Percentiles rank a stretch among this genome's conserved stretches.
These are phyloP conservation scores for Nakazawaea ernobii DNA, from an alignment of 805 yeast species.

Conservation along the genomic window DNA sequence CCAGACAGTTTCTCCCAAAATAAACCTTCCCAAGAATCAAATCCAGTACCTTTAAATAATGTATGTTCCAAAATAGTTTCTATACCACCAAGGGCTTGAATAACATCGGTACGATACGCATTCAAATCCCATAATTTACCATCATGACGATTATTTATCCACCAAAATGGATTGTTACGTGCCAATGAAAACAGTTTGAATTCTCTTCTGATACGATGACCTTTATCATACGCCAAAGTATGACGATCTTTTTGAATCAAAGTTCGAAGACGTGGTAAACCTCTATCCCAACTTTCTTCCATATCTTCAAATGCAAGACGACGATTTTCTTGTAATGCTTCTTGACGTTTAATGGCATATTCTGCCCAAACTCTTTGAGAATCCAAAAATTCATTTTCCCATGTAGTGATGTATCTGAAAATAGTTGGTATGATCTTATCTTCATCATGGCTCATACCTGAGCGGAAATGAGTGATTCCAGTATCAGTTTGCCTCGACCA, in stretches of 20 bases:
- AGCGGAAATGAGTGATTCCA: slow-evolving; percentile 89
- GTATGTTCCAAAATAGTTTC: slow-evolving; percentile 96
- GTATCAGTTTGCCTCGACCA: slow-evolving; percentile 94
- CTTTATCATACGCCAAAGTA: slow-evolving; percentile 90
- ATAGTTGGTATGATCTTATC: slow-evolving; percentile 85
- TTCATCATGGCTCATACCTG: slow-evolving; percentile 85
- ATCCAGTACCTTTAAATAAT: slow-evolving; percentile 92
- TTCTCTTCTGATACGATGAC: slow-evolving; percentile 78
- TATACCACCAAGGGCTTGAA: slow-evolving; percentile 95
- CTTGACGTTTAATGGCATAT: slow-evolving; percentile 83
- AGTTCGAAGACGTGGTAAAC: slow-evolving; percentile 93
- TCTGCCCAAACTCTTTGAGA: slow-evolving; percentile 98
- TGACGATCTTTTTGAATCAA: slow-evolving; percentile 93
- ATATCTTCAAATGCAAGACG: slow-evolving; percentile 88
- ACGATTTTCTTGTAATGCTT: slow-evolving; percentile 79
- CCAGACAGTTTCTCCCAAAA: slow-evolving; percentile 99
- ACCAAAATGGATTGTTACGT: slow-evolving; percentile 88
- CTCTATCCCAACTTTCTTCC: slow-evolving; percentile 95
- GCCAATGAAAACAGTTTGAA: slow-evolving; percentile 69
- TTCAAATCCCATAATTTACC: slow-evolving; percentile 94
- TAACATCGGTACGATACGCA: slow-evolving; percentile 90
- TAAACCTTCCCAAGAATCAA: slow-evolving; percentile 96
- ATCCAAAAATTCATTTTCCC: slow-evolving; percentile 95
- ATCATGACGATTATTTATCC: slow-evolving; percentile 91
- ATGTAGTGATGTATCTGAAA: slow-evolving; percentile 85